Conservation (phyloP, 75 land plant species). For the Selaginella moellendorffii region DNA sequence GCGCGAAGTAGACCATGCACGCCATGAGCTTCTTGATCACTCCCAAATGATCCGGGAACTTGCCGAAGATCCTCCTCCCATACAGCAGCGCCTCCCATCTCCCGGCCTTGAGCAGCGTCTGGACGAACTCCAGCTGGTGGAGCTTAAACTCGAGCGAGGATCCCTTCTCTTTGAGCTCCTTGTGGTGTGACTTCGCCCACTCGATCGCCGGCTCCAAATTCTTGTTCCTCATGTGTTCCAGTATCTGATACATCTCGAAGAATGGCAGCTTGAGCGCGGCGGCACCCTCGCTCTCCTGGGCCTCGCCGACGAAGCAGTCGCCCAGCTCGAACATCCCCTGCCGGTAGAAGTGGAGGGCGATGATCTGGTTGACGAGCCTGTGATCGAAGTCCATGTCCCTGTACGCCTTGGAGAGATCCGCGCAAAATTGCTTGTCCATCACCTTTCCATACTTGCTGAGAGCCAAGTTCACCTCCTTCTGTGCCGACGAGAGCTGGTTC, state of each 20-base stretch:
- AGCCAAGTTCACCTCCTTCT: slow-evolving; percentile 58
- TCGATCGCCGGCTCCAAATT: slow-evolving; percentile 66
- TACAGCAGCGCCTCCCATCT: slow-evolving; percentile 46
- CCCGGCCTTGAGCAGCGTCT: slow-evolving; percentile 44
- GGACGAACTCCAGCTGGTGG: slow-evolving; percentile 66
- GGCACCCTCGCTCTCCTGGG: slow-evolving; percentile 38
- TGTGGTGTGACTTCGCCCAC: slow-evolving; percentile 47
- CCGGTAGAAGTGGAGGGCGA: slow-evolving; percentile 65
- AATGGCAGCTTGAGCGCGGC: slow-evolving; percentile 41
- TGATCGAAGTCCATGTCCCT: slow-evolving; percentile 61
- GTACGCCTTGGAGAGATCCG: slow-evolving; percentile 73
- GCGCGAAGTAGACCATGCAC: slow-evolving; percentile 44
- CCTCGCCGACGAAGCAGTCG: slow-evolving; percentile 56
- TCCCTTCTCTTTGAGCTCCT: slow-evolving; percentile 40
- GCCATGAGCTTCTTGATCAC: slow-evolving; percentile 74
- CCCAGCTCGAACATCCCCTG: slow-evolving; percentile 79
- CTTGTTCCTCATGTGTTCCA: slow-evolving; percentile 30
- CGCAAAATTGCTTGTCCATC: slow-evolving; percentile 50
- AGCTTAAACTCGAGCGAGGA: slow-evolving; percentile 66
- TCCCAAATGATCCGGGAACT: slow-evolving; percentile 46
- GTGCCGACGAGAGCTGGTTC: slow-evolving; percentile 46
- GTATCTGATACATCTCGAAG: slow-evolving; percentile 54
- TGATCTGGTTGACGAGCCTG: slow-evolving; percentile 51
- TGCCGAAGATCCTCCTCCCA: slow-evolving; percentile 45
- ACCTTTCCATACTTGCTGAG: slow-evolving; percentile 60